Percentiles rank a stretch among this genome's conserved stretches.
Evolutionary conservation across 2,329 filamentous ascomycete species (phyloP).

Genomic region (Domatiomyces globalis): DNA sequence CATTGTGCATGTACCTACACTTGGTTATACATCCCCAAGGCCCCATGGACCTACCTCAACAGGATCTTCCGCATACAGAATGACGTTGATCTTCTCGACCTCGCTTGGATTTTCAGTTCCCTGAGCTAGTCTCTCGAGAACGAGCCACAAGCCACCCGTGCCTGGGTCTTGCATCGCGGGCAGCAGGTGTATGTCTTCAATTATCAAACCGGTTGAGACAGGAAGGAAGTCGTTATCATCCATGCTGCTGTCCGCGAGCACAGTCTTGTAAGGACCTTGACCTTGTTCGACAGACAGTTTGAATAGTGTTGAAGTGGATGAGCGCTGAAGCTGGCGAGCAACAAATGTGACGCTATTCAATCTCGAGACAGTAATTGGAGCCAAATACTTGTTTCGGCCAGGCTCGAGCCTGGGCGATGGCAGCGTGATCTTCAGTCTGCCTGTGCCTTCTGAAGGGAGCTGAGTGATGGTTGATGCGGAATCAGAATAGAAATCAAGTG

Average conservation of each 20-base stretch:
- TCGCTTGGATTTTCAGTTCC: constrained; percentile 27
- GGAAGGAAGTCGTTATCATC: constrained; percentile 66
- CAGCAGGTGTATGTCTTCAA: constrained; percentile 59
- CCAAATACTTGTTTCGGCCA: constrained; percentile 40
- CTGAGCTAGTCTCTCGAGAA: constrained; percentile 56
- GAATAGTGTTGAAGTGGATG: constrained; percentile 36
- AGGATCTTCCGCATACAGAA: constrained; percentile 31
- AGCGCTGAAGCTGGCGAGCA: constrained; percentile 3
- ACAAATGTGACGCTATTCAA: constrained; percentile 51
- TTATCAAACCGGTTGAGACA: constrained; percentile 49
- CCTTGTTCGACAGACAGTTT: constrained; percentile 61
- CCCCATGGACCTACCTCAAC: constrained; percentile 26
- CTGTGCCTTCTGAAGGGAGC: constrained; percentile 60
- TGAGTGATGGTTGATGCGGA: constrained; percentile 23
- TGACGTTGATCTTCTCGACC: constrained; percentile 26
- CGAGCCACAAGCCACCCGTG: constrained; percentile 56
- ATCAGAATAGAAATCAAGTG: constrained; percentile 54
- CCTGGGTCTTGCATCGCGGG: constrained; percentile 38
- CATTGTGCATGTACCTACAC: no score
- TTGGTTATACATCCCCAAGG: constrained; percentile 6
- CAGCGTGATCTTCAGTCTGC: constrained; percentile 51
- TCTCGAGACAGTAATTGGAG: constrained; percentile 36
- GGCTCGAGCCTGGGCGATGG: constrained; percentile 37
- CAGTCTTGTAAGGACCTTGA: constrained; percentile 51
- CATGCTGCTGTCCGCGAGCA: constrained; percentile 38